phyloP scores from a whole-genome alignment of 805 yeast species.

The Metschnikowia cerradonensis region DNA sequence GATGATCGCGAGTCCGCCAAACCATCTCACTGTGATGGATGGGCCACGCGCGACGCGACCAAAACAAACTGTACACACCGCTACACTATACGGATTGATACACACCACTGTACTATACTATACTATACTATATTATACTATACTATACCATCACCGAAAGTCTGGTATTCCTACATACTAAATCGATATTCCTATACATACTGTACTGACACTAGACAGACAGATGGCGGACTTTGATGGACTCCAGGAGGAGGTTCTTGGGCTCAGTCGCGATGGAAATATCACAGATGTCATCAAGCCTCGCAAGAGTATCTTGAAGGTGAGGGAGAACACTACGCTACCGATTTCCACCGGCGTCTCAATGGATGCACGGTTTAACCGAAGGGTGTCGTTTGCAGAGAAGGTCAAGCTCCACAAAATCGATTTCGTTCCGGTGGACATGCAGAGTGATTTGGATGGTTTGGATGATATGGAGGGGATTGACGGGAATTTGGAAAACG shows the following conservation, averaged over 20 bases:
- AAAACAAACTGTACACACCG: no score
- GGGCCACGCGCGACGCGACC: background rate
- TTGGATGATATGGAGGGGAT: no score
- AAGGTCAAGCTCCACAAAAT: constrained; percentile 64
- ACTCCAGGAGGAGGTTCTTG: background rate
- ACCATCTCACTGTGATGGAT: background rate
- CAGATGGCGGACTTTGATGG: background rate
- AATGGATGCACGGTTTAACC: constrained; percentile 11
- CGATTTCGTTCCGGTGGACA: constrained; percentile 29
- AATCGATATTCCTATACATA: no score
- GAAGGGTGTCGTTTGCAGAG: constrained; percentile 77
- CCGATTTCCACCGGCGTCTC: constrained; percentile 6
- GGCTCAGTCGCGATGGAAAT: constrained; percentile 3
- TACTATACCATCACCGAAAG: no score
- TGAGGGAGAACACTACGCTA: constrained; percentile 11
- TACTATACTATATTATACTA: no score
- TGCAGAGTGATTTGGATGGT: constrained; percentile 4
- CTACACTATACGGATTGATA: no score
- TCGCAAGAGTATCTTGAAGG: constrained; percentile 15
- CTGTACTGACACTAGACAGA: background rate
- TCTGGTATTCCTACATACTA: no score
- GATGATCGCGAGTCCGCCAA: background rate
- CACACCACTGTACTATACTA: no score
- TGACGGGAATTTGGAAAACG: background rate
- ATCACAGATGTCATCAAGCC: constrained; percentile 6